Evolutionary conservation across 768 basidiomycete genomes (phyloP).

Genomic region (Hebeloma cylindrosporum): DNA sequence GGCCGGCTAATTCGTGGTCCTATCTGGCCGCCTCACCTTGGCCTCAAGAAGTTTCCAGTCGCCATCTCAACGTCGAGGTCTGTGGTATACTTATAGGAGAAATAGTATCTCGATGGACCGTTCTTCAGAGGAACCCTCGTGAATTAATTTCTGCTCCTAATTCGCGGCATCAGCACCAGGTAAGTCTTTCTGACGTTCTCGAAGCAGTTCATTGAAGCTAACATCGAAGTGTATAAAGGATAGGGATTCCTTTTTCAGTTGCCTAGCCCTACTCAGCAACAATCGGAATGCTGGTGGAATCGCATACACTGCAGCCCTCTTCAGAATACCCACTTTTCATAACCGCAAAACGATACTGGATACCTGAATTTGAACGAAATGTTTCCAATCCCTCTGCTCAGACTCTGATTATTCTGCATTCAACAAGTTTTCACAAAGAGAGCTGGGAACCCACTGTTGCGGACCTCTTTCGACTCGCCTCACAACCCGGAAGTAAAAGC

Average conservation of each 20-base stretch:
- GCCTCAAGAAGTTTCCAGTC: background rate
- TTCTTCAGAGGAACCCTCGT: no score
- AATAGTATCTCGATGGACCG: no score
- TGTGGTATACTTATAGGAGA: no score
- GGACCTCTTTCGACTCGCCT: slow-evolving; percentile 41
- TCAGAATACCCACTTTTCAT: slow-evolving; percentile 47
- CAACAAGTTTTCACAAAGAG: slow-evolving; percentile 76
- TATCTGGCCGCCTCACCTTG: background rate
- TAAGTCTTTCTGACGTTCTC: no score
- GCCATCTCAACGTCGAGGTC: no score
- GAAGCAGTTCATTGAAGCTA: no score
- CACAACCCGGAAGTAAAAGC: slow-evolving; percentile 8
- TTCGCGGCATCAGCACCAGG: no score
- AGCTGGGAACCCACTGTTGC: slow-evolving; percentile 65
- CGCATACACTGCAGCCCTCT: slow-evolving; percentile 32
- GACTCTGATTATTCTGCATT: slow-evolving; percentile 63
- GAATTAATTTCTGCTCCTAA: no score
- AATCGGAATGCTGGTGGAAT: slow-evolving; percentile 18
- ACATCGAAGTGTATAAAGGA: no score
- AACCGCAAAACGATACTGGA: slow-evolving; percentile 60
- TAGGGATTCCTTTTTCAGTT: no score
- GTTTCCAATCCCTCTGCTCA: slow-evolving; percentile 41
- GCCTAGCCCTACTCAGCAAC: background rate
- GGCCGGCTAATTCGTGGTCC: slow-evolving; percentile 4
- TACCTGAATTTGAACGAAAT: slow-evolving; percentile 36